Evolutionary conservation across 2,329 filamentous ascomycete genomes (phyloP).

Genomic region (Alternaria atra): DNA sequence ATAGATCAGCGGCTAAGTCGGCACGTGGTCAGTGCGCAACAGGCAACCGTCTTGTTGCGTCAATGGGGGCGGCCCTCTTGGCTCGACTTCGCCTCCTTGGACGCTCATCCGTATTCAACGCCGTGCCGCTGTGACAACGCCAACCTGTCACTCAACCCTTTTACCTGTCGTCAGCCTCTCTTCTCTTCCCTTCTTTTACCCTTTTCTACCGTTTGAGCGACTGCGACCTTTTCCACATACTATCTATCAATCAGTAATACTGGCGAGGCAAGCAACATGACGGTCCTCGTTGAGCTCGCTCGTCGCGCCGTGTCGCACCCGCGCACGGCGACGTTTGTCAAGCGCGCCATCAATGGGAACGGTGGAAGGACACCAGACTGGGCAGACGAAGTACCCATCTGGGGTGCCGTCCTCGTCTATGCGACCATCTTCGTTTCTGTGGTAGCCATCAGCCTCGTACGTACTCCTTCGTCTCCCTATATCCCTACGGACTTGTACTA

Average conservation of each 20-base stretch:
- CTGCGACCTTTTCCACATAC: not conserved
- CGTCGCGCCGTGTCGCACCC: conserved; percentile 44
- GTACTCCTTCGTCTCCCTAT: conserved; percentile 20
- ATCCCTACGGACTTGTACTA: not conserved
- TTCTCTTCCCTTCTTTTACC: conserved; percentile 2
- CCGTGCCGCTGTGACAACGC: conserved; percentile 24
- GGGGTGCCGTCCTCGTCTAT: conserved; percentile 40
- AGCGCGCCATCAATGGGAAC: conserved; percentile 34
- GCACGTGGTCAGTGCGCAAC: conserved; percentile 9
- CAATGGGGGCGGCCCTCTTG: conserved; percentile 18
- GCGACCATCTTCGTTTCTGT: conserved; percentile 52
- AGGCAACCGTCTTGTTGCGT: conserved; percentile 28
- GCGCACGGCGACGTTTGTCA: conserved; percentile 33
- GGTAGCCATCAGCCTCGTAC: conserved; percentile 54
- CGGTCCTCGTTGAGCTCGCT: conserved; percentile 41
- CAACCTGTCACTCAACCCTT: conserved; percentile 16
- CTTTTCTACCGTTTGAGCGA: conserved; percentile 6
- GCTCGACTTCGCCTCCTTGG: conserved; percentile 28
- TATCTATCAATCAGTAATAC: not conserved
- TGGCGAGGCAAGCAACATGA: conserved; percentile 13
- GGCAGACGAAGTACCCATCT: conserved; percentile 39
- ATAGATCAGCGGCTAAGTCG: conserved; percentile 26
- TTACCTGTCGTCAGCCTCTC: conserved; percentile 8
- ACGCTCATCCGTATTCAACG: not conserved
- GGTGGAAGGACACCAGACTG: not conserved